Percentiles rank a stretch among this genome's conserved stretches.
These are phyloP conservation scores for Gorgonomyces haynaldii DNA, from an alignment of 192 early-diverging fungal species.

Conservation along the genomic window DNA sequence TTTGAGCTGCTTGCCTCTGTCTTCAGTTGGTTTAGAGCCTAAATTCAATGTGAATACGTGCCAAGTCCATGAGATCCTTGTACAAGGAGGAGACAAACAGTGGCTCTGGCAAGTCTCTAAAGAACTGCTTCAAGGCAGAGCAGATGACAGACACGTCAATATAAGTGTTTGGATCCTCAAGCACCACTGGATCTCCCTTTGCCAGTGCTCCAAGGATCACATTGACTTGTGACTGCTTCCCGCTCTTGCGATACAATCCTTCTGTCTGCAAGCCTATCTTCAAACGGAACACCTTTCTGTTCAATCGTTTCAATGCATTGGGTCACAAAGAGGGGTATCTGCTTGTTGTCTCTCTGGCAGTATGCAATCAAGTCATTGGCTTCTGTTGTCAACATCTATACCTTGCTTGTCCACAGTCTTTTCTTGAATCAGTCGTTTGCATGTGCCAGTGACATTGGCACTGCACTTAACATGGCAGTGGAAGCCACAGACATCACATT, in stretches of 20 bases:
- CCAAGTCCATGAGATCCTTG: not conserved
- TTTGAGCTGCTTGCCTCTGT: not conserved
- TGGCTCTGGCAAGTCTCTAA: slow-evolving; percentile 4
- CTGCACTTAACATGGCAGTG: slow-evolving; percentile 28
- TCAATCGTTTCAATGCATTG: slow-evolving; percentile 22
- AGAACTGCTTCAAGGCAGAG: slow-evolving; percentile 5
- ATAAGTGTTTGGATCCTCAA: not conserved
- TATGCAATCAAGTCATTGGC: not conserved
- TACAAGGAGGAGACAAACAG: not conserved
- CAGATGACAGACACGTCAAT: not conserved
- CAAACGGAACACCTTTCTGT: slow-evolving; percentile 11
- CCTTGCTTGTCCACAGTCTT: not conserved
- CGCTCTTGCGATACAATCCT: not conserved
- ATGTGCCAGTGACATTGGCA: slow-evolving; percentile 6
- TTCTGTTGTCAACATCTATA: not conserved
- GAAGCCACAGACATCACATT: slow-evolving; percentile 25
- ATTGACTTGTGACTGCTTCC: not conserved
- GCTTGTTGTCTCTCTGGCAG: slow-evolving; percentile 3
- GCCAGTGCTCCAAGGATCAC: not conserved
- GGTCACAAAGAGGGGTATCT: slow-evolving; percentile 16
- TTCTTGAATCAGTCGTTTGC: slow-evolving; percentile 8
- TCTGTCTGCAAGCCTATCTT: slow-evolving; percentile 5
- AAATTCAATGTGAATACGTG: not conserved
- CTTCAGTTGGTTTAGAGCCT: not conserved
- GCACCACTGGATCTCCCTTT: not conserved